Evolutionary conservation across 2,329 filamentous ascomycete species (phyloP).

Genomic region (Botryotinia calthae): DNA sequence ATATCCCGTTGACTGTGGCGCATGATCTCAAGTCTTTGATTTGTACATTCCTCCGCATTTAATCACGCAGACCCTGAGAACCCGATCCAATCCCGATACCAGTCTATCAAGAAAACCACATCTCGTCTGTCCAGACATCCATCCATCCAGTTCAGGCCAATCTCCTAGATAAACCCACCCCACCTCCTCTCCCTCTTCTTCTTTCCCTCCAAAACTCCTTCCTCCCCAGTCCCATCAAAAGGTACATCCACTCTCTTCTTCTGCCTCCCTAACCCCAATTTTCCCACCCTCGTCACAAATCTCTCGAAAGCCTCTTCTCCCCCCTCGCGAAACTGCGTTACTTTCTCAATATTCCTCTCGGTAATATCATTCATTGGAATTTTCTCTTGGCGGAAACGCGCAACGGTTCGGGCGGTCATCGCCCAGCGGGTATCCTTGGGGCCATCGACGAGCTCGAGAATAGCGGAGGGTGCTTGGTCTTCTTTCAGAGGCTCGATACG

Average conservation of each 20-base stretch:
- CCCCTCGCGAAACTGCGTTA: constrained; percentile 68
- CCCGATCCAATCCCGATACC: neutral
- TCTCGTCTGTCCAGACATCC: constrained; percentile 4
- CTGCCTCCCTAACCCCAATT: constrained; percentile 39
- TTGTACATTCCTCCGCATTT: constrained; percentile 46
- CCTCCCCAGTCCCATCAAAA: constrained; percentile 17
- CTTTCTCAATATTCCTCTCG: constrained; percentile 75
- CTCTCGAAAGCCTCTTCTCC: constrained; percentile 67
- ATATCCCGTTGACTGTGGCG: constrained; percentile 82
- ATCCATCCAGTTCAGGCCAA: neutral
- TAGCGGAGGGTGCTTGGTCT: constrained; percentile 85
- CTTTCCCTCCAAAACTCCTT: constrained; percentile 8
- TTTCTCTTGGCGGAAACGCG: constrained; percentile 56
- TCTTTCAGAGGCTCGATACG: constrained; percentile 83
- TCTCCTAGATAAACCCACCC: constrained; percentile 17
- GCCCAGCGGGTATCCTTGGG: constrained; percentile 92
- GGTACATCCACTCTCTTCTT: constrained; percentile 36
- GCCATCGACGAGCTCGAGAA: constrained; percentile 93
- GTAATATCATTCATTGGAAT: constrained; percentile 68
- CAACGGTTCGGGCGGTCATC: constrained; percentile 83
- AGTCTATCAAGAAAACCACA: neutral
- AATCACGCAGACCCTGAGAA: constrained; percentile 24
- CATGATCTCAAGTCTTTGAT: constrained; percentile 85
- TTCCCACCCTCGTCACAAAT: constrained; percentile 51
- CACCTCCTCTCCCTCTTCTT: constrained; percentile 18